These are phyloP conservation scores for Saturnispora halmiae DNA, from an alignment of 805 yeast species.

Conservation along the genomic window DNA sequence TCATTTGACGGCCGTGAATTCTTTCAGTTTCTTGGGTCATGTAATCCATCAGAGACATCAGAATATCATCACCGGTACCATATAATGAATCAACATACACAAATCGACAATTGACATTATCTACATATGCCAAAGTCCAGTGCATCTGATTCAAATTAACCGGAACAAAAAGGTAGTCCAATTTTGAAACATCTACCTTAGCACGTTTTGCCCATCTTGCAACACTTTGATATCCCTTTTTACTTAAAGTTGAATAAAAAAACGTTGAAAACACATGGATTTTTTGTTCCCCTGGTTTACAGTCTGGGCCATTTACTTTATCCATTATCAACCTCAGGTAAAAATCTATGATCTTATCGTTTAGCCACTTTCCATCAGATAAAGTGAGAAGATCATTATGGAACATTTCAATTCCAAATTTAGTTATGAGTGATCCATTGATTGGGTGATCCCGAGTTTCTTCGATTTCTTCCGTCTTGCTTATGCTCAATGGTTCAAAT, in stretches of 20 bases:
- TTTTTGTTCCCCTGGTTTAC: conserved; percentile 29
- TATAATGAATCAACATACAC: conserved; percentile 71
- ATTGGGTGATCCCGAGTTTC: conserved; percentile 26
- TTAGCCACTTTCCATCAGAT: conserved; percentile 69
- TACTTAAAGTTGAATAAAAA: conserved; percentile 64
- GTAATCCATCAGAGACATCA: conserved; percentile 48
- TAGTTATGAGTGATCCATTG: conserved; percentile 25
- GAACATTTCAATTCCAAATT: conserved; percentile 48
- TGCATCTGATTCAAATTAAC: conserved; percentile 78
- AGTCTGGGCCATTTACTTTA: conserved; percentile 6
- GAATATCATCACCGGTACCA: conserved; percentile 36
- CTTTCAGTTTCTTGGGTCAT: conserved; percentile 60
- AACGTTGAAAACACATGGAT: conserved; percentile 79
- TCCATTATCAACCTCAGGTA: conserved; percentile 51
- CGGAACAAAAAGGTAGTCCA: conserved; percentile 69
- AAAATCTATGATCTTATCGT: conserved; percentile 83
- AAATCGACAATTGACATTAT: conserved; percentile 50
- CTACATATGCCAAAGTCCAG: conserved; percentile 84
- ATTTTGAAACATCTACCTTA: conserved; percentile 52
- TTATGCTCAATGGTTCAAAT: conserved; percentile 25
- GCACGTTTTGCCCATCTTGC: conserved; percentile 77
- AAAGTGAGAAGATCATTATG: conserved; percentile 66
- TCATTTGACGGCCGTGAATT: conserved; percentile 31
- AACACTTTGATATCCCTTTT: conserved; percentile 74
- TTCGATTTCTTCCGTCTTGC: conserved; percentile 30